Evolutionary conservation across 2,329 filamentous ascomycete species (phyloP), one percentile per base, ranked within the genome.

Genomic region (Phaeosphaeriaceae sp.): DNA sequence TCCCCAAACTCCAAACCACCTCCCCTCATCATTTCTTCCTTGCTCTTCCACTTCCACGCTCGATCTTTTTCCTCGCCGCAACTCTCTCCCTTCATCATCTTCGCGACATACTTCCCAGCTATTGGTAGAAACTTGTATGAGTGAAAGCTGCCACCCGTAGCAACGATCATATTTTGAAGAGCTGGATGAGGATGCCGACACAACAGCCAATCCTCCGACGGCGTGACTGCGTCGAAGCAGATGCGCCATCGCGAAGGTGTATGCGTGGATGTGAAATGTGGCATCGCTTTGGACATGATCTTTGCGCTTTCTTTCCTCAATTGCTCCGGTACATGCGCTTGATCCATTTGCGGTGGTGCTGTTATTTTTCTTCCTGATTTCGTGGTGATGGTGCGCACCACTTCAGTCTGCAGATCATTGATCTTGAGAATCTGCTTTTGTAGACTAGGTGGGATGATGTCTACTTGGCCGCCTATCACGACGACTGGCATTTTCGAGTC

Each of bases 81-180:
- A 24, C 71, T 72, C 51, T 69, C 60, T 1, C 69, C 77, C 4
- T 69, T 63, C 13, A 80, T 48, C 0, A 79, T 68, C 32, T 85
- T 80, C 28, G 80, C 77, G 56, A 87, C 79, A 71, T 89, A 89
- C 58, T 85, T 83, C 3, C 88, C 87, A 62, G 88, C 84, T 23
- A 84, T 84, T 0, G 87, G 87, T 24, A 90, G 77, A 68, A 91
- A 89, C 72, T 90, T 89, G 83, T 85, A 89, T 28, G 84, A 84
- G 69, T 90, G 88, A 62, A 89, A 74, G 13, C 86, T 89, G 1
- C 88, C 88, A 13, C 85, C 87, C 0, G 84, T 85, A 0, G 87
- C 88, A 23, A 91, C 71, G 71, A 84, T 89, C 15, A 90, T 73
- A 58, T 85, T 86, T 71, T 71, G 21, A 69, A 84, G 65, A 10